Evolutionary conservation across 139 green algal species (phyloP), one percentile per base, ranked within the genome.

Genomic region (Volvox africanus): DNA sequence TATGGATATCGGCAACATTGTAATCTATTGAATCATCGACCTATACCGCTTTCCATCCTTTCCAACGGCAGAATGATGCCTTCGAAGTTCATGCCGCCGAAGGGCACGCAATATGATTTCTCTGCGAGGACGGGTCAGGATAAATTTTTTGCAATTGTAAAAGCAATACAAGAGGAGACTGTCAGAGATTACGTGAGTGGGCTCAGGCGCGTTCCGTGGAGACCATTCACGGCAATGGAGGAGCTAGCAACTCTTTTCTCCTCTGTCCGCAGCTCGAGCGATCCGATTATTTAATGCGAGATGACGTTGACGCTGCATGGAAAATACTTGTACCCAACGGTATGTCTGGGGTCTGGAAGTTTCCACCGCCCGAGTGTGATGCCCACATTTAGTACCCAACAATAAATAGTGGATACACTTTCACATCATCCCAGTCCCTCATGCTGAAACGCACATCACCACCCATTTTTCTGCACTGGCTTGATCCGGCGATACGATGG

Each of bases 261-360:
- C 14, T 24, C 24, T 44, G 9, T 1, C 22, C 33, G 19, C 82
- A 88, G 82, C 82, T 78, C 65, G 62, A 88, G 33, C 82, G 82
- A 14, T 78, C 82, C 0, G 21, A 79, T 11, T n/a, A 69, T 28
- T 61, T 78, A 5, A 80, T 81, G 17, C 26, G 22, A 16, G 36
- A 55, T 0, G 85, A 89, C 44, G 82, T 89, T 20, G 85, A 89
- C 11, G 28, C 44, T 14, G 85, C 85, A 0, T 89, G 85, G 85
- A 75, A 67, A 21, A 71, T 89, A 6, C 44, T 89, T 14, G 85
- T 82, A 20, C 85, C 85, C 17, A 89, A 24, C 30, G 85, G 85
- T 89, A 33, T 2, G 55, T 55, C 21, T 5, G 65, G 65, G 65
- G 16, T 2, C 65, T 28, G 65, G 65, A 73, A 5, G 65, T 28